phyloP scores from a whole-genome alignment of 2,329 filamentous ascomycete genomes.

The Colletotrichum magnum region DNA sequence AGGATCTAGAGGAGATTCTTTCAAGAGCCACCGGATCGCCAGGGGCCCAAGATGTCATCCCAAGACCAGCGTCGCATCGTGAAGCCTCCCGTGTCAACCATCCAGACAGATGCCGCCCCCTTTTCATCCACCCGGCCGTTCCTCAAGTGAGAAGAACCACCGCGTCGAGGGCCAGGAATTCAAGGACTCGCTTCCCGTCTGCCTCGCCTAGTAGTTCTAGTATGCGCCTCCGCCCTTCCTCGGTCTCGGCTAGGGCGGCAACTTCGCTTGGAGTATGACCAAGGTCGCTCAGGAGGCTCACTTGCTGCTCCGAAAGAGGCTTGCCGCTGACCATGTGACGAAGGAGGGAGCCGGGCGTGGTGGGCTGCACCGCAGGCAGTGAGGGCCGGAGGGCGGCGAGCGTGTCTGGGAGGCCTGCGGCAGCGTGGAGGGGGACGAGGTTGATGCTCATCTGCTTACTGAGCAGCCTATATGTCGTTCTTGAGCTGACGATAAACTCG shows the following conservation, averaged over 20 bases:
- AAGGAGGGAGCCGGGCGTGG: background rate
- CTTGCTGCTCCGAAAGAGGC: slow-evolving; percentile 44
- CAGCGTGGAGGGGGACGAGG: slow-evolving; percentile 58
- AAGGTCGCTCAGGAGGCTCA: slow-evolving; percentile 49
- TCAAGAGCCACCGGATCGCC: background rate
- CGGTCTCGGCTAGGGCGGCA: slow-evolving; percentile 42
- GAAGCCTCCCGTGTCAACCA: background rate
- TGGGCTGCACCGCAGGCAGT: slow-evolving; percentile 35
- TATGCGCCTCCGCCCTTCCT: slow-evolving; percentile 43
- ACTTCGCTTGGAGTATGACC: slow-evolving; percentile 47
- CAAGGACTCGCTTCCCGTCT: slow-evolving; percentile 48
- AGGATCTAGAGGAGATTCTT: background rate
- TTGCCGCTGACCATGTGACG: slow-evolving; percentile 43
- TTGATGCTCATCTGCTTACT: slow-evolving; percentile 51
- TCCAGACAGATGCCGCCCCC: background rate
- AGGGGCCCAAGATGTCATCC: slow-evolving; percentile 13
- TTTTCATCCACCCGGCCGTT: background rate
- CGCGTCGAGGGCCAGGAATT: slow-evolving; percentile 47
- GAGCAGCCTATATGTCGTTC: slow-evolving; percentile 48
- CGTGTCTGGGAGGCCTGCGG: slow-evolving; percentile 51
- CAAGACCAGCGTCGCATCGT: slow-evolving; percentile 12
- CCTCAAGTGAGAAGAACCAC: slow-evolving; percentile 7
- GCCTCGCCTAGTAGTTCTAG: slow-evolving; percentile 47
- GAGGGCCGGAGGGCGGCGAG: slow-evolving; percentile 56
- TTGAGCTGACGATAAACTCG: background rate